Evolutionary conservation across 441 rosid species (phyloP).

Genomic region (California macrophylla): DNA sequence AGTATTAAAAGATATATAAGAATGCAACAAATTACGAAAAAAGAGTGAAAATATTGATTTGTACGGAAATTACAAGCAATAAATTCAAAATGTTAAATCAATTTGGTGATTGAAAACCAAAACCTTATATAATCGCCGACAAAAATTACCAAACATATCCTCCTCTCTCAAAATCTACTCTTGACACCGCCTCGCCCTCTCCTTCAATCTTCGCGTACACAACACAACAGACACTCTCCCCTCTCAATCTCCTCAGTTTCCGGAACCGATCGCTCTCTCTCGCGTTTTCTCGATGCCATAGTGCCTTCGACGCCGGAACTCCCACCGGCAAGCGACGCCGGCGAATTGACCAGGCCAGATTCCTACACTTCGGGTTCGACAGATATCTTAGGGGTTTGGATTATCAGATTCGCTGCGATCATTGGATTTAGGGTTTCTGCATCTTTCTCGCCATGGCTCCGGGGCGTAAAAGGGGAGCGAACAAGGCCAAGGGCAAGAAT

Average conservation of each 20-base stretch:
- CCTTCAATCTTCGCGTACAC: not conserved
- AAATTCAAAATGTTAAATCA: too few relatives aligned
- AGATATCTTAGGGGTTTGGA: not conserved
- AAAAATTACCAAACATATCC: not conserved
- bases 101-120: too few relatives aligned
- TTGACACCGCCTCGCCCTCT: not conserved
- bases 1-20: too few relatives aligned
- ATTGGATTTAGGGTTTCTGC: constrained; percentile 10
- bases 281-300: constrained; percentile 19
- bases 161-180: not conserved
- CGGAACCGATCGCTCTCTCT: not conserved
- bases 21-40: too few relatives aligned
- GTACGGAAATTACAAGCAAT: too few relatives aligned
- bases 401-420: not conserved
- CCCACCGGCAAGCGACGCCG: constrained; percentile 21
- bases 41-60: too few relatives aligned
- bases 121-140: too few relatives aligned
- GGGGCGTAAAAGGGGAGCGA: constrained; percentile 84
- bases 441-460: constrained; percentile 64
- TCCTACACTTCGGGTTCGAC: not conserved
- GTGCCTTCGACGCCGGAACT: constrained; percentile 29
- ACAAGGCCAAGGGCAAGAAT: constrained; percentile 50
- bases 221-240: too few relatives aligned
- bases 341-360: constrained; percentile 25
- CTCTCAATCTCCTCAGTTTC: not conserved